Evolutionary conservation across 2,329 filamentous ascomycete genomes (phyloP).

Genomic region (Monosporascus ibericus): DNA sequence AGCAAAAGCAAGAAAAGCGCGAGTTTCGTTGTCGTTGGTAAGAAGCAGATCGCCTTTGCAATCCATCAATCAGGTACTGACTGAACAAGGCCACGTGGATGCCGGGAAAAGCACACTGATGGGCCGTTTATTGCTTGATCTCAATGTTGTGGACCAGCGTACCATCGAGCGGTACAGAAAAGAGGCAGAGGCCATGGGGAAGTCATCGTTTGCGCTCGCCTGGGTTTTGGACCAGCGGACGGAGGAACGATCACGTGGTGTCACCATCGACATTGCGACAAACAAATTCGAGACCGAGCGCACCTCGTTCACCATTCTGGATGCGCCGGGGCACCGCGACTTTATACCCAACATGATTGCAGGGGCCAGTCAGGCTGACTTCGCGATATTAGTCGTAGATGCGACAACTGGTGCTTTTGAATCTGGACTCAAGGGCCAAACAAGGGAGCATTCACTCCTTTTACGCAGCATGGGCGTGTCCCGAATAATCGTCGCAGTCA

Average conservation of each 20-base stretch:
- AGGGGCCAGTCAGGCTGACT: constrained; percentile 90
- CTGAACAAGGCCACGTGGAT: constrained; percentile 74
- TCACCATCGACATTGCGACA: constrained; percentile 94
- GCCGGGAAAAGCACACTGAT: constrained; percentile 97
- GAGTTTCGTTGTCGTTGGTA: constrained; percentile 91
- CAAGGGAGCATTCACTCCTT: constrained; percentile 85
- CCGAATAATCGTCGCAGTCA: constrained; percentile 81
- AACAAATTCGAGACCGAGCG: constrained; percentile 88
- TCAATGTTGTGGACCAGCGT: constrained; percentile 80
- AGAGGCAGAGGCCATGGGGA: constrained; percentile 87
- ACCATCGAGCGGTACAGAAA: constrained; percentile 83
- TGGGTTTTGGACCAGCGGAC: constrained; percentile 93
- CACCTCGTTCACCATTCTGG: constrained; percentile 86
- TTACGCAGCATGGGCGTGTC: constrained; percentile 88
- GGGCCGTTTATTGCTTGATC: constrained; percentile 85
- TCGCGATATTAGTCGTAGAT: constrained; percentile 91
- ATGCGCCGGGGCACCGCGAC: constrained; percentile 89
- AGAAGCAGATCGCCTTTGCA: constrained; percentile 19
- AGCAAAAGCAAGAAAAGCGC: constrained; percentile 70
- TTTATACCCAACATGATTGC: constrained; percentile 99
- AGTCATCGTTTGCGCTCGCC: constrained; percentile 90
- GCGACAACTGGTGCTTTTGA: constrained; percentile 88
- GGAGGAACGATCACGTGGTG: constrained; percentile 82
- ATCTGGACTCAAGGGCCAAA: constrained; percentile 87
- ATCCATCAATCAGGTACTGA: constrained; percentile 4